A percentile compares a stretch with the other conserved stretches of the same genome.
Evolutionary conservation across 805 yeast species (phyloP).

Genomic region (Ogataea ramenticola): DNA sequence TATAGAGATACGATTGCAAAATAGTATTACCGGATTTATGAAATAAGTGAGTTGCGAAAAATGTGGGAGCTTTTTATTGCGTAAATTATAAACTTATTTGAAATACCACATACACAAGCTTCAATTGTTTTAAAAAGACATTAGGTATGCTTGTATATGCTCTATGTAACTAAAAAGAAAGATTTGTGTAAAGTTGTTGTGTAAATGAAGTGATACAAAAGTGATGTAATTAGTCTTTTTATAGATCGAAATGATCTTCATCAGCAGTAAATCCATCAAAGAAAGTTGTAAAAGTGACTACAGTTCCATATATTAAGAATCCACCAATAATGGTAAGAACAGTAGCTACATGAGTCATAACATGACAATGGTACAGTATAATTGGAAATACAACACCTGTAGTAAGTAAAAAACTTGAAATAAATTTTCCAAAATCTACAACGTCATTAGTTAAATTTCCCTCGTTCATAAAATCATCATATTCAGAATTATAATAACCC

Average conservation of each 20-base stretch:
- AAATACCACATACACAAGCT: no score
- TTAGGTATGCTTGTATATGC: no score
- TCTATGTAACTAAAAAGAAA: no score
- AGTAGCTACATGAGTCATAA: conserved; percentile 65
- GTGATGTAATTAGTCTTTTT: no score
- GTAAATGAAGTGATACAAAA: no score
- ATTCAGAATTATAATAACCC: conserved; percentile 31
- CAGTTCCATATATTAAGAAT: conserved; percentile 71
- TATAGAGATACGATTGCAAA: no score
- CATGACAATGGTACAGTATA: conserved; percentile 65
- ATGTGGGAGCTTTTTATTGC: no score
- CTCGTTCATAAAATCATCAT: conserved; percentile 61
- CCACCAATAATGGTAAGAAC: conserved; percentile 81
- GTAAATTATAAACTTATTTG: no score
- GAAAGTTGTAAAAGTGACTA: conserved; percentile 73
- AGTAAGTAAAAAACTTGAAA: conserved; percentile 69
- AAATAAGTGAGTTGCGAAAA: no score
- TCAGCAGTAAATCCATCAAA: conserved; percentile 51
- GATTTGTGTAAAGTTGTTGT: neutral
- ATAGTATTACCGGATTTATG: no score
- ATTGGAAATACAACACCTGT: conserved; percentile 73
- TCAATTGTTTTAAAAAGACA: no score
- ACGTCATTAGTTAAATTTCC: conserved; percentile 34
- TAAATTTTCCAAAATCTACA: conserved; percentile 74
- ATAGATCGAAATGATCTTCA: conserved; percentile 26